phyloP scores from a whole-genome alignment of 495 filamentous ascomycete species.

The Thermothielavioides terrestris region DNA sequence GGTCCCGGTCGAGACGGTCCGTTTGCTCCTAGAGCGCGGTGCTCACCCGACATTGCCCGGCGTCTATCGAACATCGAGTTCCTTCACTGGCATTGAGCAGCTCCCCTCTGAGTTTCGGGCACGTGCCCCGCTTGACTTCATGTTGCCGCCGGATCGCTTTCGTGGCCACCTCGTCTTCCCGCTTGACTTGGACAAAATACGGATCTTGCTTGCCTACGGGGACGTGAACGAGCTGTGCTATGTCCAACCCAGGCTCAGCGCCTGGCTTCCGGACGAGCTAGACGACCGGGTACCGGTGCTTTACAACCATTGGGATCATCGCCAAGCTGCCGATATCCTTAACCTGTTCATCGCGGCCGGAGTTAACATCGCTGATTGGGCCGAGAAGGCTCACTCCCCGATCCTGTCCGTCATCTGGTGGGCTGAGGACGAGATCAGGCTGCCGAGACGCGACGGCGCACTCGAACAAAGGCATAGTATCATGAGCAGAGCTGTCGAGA shows the following conservation, averaged over 20 bases:
- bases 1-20: slow-evolving; percentile 14
- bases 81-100: not conserved
- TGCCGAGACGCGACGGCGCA: not conserved
- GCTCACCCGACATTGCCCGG: not conserved
- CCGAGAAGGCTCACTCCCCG: not conserved
- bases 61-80: not conserved
- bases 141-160: not conserved
- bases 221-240: not conserved
- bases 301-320: not conserved
- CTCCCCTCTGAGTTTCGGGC: not conserved
- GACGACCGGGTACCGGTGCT: not conserved
- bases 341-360: not conserved
- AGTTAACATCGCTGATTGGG: slow-evolving; percentile 1
- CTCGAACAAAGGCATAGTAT: too few relatives aligned
- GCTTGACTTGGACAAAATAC: slow-evolving; percentile 6
- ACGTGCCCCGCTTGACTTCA: not conserved
- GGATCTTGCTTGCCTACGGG: slow-evolving; percentile 1
- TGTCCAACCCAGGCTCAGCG: not conserved
- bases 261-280: too few relatives aligned
- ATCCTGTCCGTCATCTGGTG: slow-evolving; percentile 5
- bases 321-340: not conserved
- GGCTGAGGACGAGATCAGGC: not conserved
- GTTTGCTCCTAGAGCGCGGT: slow-evolving; percentile 10
- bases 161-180: too few relatives aligned
- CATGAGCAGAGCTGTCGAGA: not conserved